Conservation (phyloP, 306 rosid species). For the Castanea crenata region DNA sequence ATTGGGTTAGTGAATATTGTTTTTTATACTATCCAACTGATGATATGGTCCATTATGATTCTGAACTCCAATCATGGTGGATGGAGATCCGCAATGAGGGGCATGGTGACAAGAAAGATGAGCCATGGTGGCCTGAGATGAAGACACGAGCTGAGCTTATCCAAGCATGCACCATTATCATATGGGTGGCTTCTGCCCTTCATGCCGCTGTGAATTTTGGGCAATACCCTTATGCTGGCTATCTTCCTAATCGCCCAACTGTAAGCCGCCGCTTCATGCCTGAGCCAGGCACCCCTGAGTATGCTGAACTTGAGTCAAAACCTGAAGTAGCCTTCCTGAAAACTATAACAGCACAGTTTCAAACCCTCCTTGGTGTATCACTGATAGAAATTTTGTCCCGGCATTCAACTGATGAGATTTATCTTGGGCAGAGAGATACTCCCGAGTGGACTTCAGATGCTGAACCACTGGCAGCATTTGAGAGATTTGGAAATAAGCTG, state of each 20-base stretch:
- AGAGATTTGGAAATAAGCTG: constrained; percentile 50
- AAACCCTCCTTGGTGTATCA: constrained; percentile 84
- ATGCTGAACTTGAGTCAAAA: constrained; percentile 54
- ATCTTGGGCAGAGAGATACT: constrained; percentile 78
- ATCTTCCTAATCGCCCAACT: constrained; percentile 92
- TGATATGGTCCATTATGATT: constrained; percentile 44
- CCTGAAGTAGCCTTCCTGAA: constrained; percentile 76
- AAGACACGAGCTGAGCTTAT: constrained; percentile 52
- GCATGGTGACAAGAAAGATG: constrained; percentile 81
- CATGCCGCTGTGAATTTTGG: constrained; percentile 98
- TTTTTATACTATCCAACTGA: constrained; percentile 57
- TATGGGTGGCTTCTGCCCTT: constrained; percentile 93
- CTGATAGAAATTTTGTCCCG: constrained; percentile 76
- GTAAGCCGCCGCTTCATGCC: constrained; percentile 97
- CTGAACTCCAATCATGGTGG: constrained; percentile 83
- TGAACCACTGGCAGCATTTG: constrained; percentile 58
- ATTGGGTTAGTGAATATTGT: constrained; percentile 79
- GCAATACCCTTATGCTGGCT: constrained; percentile 90
- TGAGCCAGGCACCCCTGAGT: constrained; percentile 77
- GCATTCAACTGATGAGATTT: constrained; percentile 84
- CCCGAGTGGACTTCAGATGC: constrained; percentile 63
- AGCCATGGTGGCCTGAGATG: constrained; percentile 85
- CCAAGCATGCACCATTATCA: constrained; percentile 67
- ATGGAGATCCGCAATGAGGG: constrained; percentile 62
- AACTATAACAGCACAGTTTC: constrained; percentile 88